phyloP scores from a whole-genome alignment of 495 filamentous ascomycete species.

The Xylaria acuta region DNA sequence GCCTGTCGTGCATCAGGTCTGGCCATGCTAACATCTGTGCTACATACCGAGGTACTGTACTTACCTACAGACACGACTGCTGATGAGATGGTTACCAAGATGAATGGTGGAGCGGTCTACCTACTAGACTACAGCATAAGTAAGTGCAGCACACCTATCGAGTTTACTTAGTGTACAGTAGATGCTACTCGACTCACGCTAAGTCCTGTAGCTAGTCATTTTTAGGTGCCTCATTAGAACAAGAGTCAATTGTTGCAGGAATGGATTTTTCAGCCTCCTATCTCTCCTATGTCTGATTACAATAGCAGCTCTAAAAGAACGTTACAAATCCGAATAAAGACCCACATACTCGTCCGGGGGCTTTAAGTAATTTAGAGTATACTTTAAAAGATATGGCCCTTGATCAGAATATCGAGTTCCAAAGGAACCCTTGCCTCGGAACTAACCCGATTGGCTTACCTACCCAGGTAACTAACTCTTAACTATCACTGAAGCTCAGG shows the following conservation, averaged over 20 bases:
- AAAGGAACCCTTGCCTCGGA: neutral
- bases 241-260: no score
- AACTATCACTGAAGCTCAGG: neutral
- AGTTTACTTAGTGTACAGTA: conserved; percentile 3
- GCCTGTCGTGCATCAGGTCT: no score
- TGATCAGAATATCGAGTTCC: neutral
- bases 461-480: neutral
- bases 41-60: no score
- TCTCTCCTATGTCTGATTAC: neutral
- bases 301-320: neutral
- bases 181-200: neutral
- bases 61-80: neutral
- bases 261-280: neutral
- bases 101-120: neutral
- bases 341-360: neutral
- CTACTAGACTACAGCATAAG: neutral
- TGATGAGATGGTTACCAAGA: conserved; percentile 13
- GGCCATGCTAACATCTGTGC: no score
- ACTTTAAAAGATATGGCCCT: neutral
- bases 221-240: neutral
- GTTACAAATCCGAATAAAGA: neutral
- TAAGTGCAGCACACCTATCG: neutral
- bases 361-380: neutral
- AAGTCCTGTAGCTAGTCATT: neutral
- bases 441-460: conserved; percentile 19